Conservation (phyloP, 139 green algal genomes). For the Yamagishiella unicocca region DNA sequence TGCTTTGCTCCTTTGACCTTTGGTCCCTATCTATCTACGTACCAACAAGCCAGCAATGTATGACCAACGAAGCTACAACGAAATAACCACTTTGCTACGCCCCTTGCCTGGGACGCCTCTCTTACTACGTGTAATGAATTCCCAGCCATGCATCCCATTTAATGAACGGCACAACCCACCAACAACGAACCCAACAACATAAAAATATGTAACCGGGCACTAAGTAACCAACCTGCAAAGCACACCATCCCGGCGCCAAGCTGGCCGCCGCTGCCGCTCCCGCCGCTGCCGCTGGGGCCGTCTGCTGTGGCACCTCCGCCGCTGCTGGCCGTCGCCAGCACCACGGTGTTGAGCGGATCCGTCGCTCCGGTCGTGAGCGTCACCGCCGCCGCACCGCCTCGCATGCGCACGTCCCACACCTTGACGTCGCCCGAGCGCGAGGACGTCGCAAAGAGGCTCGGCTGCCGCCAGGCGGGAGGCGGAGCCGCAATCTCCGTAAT, state of each 20-base stretch:
- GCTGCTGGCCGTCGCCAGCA: neutral
- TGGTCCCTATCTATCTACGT: no score
- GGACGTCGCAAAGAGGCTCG: constrained; percentile 3
- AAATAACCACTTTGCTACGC: no score
- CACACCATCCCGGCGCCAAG: neutral
- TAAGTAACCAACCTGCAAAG: neutral
- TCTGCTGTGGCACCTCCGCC: neutral
- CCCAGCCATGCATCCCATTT: neutral
- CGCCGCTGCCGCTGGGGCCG: neutral
- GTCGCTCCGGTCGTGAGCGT: neutral
- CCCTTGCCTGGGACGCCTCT: no score
- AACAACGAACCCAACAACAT: neutral
- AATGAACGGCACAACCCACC: neutral
- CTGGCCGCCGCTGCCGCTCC: neutral
- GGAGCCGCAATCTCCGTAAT: neutral
- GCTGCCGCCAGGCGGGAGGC: neutral
- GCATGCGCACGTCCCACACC: neutral
- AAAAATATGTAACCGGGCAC: no score
- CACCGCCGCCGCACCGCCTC: neutral
- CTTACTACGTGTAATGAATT: no score
- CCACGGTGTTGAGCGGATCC: neutral
- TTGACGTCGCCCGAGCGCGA: neutral
- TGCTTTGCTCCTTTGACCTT: no score
- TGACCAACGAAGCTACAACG: no score
- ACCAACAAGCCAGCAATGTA: neutral